Evolutionary conservation across 139 green algal species (phyloP).

Genomic region (Coelastrella sp.): DNA sequence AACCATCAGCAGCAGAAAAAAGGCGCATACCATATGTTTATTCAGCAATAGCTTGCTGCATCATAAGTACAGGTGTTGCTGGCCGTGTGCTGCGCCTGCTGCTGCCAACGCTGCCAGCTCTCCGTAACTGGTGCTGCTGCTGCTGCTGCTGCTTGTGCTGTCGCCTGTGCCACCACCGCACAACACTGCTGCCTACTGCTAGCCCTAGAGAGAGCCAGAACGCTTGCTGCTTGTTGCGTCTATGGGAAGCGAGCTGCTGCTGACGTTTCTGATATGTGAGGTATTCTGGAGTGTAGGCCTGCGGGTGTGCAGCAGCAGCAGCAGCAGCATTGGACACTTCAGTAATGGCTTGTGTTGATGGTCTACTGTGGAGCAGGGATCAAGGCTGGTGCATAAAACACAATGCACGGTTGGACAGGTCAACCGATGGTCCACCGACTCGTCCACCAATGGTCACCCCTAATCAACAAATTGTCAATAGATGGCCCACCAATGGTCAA

Average conservation of each 20-base stretch:
- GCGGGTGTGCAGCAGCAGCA: background rate
- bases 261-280: background rate
- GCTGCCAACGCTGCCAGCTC: background rate
- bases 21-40: background rate
- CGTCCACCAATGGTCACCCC: no score
- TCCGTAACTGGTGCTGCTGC: background rate
- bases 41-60: slow-evolving; percentile 2
- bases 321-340: background rate
- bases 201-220: slow-evolving; percentile 43
- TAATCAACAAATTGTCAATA: no score
- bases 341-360: background rate
- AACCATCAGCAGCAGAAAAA: no score
- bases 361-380: background rate
- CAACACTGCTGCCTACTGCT: slow-evolving; percentile 30
- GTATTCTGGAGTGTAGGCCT: slow-evolving; percentile 45
- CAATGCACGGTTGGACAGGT: no score
- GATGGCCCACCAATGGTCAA: no score
- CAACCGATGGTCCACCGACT: no score
- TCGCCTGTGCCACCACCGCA: background rate
- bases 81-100: slow-evolving; percentile 38
- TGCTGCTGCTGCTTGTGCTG: slow-evolving; percentile 35
- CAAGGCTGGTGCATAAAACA: no score
- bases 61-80: background rate
- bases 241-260: background rate
- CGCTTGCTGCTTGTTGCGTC: slow-evolving; percentile 39